phyloP scores from a whole-genome alignment of 768 basidiomycete species.

The Calocera viscosa region DNA sequence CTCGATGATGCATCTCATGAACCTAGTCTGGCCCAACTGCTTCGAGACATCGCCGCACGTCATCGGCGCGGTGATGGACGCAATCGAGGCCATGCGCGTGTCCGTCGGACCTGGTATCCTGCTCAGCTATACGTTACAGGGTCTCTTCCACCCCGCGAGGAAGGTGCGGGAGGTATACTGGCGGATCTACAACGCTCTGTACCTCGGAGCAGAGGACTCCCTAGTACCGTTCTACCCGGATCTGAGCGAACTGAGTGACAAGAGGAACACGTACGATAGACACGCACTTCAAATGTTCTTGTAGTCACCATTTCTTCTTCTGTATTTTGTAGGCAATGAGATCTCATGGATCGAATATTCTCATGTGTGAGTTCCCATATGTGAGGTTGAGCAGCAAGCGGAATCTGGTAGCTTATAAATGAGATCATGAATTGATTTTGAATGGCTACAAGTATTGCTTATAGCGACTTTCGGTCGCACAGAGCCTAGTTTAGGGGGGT shows the following conservation, averaged over 20 bases:
- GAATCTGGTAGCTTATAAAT: no score
- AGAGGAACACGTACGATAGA: constrained; percentile 77
- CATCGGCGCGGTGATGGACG: constrained; percentile 96
- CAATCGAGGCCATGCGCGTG: constrained; percentile 93
- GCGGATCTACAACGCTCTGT: constrained; percentile 89
- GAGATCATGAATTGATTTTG: neutral
- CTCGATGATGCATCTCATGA: constrained; percentile 94
- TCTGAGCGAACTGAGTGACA: constrained; percentile 77
- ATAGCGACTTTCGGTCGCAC: constrained; percentile 2
- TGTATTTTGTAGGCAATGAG: neutral
- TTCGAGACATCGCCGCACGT: constrained; percentile 98
- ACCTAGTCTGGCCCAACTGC: constrained; percentile 97
- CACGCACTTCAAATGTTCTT: constrained; percentile 77
- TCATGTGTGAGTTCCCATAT: no score
- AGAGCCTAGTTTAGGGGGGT: neutral
- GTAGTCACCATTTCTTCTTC: constrained; percentile 23
- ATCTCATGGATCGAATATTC: neutral
- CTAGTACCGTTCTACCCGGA: constrained; percentile 94
- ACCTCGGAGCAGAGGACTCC: constrained; percentile 80
- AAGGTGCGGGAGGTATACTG: constrained; percentile 95
- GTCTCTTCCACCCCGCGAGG: constrained; percentile 91
- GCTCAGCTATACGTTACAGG: constrained; percentile 84
- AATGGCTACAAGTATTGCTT: neutral
- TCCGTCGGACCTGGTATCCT: constrained; percentile 88
- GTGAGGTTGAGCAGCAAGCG: no score